A percentile compares a stretch with the other conserved stretches of the same genome.
These are phyloP conservation scores for Lavandula angustifolia DNA, from an alignment of 257 asterid genomes.

Conservation along the genomic window DNA sequence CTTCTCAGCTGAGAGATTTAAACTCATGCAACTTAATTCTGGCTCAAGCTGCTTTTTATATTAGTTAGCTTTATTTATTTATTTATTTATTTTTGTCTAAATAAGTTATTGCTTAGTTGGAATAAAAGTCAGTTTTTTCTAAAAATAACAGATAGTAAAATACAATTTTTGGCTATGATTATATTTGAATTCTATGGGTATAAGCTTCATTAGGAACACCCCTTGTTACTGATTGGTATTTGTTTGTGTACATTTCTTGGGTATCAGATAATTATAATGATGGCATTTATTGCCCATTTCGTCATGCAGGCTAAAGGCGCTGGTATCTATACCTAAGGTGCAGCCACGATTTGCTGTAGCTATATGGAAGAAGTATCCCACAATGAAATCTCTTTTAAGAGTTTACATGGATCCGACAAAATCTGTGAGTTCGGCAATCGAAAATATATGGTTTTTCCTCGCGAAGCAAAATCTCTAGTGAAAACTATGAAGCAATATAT, in stretches of 20 bases:
- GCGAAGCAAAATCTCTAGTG: conserved; percentile 11
- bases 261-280: conserved; percentile 6
- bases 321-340: conserved; percentile 89
- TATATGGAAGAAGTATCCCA: conserved; percentile 89
- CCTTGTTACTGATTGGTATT: conserved; percentile 19
- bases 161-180: not conserved
- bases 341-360: conserved; percentile 93
- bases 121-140: not conserved
- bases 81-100: not conserved
- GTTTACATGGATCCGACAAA: conserved; percentile 87
- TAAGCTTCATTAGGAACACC: conserved; percentile 16
- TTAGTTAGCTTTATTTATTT: too few relatives aligned
- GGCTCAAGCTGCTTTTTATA: too few relatives aligned
- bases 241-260: not conserved
- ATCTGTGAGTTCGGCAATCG: conserved; percentile 59
- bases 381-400: conserved; percentile 89
- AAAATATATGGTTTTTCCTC: conserved; percentile 13
- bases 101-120: not conserved
- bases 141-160: not conserved
- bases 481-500: conserved; percentile 11
- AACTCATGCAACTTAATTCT: not conserved
- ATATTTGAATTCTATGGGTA: not conserved
- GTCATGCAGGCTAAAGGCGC: conserved; percentile 78
- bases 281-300: conserved; percentile 16
- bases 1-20: not conserved